A percentile compares a stretch with the other conserved stretches of the same genome.
Conservation (phyloP, 768 basidiomycete species). For the Suillus hirtellus region DNA sequence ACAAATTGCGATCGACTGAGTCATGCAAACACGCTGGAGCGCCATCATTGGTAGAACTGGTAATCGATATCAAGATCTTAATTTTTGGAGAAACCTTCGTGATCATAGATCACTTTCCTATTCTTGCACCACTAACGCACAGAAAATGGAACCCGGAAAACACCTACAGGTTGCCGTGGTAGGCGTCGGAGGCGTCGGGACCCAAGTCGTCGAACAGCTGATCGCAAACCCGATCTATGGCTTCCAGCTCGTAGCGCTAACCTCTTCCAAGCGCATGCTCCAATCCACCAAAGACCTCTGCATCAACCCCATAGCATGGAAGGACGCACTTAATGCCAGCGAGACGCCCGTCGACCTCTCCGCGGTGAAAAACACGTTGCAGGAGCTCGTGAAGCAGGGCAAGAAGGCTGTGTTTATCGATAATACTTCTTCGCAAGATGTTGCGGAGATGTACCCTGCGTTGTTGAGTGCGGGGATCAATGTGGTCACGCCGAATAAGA, state of each 20-base stretch:
- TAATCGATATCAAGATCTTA: background rate
- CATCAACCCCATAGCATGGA: slow-evolving; percentile 42
- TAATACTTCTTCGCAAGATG: slow-evolving; percentile 83
- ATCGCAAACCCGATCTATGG: slow-evolving; percentile 57
- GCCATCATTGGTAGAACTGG: background rate
- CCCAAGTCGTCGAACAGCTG: slow-evolving; percentile 83
- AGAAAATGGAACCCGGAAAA: slow-evolving; percentile 15
- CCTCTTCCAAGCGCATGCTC: slow-evolving; percentile 63
- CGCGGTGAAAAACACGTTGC: slow-evolving; percentile 43
- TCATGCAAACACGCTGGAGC: background rate
- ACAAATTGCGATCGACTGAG: background rate
- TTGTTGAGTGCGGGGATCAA: slow-evolving; percentile 79
- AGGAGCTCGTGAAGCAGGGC: slow-evolving; percentile 43
- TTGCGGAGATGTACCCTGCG: slow-evolving; percentile 80
- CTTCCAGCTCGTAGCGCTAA: slow-evolving; percentile 69
- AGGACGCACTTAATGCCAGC: slow-evolving; percentile 46
- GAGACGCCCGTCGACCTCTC: slow-evolving; percentile 40
- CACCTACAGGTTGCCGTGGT: slow-evolving; percentile 70
- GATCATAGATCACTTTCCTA: background rate
- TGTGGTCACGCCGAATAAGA: slow-evolving; percentile 97
- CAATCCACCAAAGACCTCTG: slow-evolving; percentile 48
- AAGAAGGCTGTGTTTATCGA: slow-evolving; percentile 78
- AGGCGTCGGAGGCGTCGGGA: slow-evolving; percentile 92
- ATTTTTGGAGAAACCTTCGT: background rate
- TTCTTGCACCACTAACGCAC: slow-evolving; percentile 1